Evolutionary conservation across 2,329 filamentous ascomycete genomes (phyloP).

Genomic region (Exophiala mesophila): DNA sequence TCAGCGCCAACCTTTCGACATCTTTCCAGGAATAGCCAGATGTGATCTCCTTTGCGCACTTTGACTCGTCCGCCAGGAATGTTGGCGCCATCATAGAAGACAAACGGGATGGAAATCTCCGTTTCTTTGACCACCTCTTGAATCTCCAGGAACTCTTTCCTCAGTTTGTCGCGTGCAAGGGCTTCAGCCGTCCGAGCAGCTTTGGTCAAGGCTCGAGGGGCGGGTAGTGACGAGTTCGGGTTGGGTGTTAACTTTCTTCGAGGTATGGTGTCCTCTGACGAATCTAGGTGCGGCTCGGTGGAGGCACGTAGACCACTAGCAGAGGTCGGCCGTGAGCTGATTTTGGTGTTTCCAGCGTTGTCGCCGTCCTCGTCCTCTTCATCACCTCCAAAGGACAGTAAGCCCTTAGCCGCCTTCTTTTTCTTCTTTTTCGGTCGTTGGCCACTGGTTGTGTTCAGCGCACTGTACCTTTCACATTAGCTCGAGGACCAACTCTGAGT

Average conservation of each 20-base stretch:
- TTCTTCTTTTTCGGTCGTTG: conserved; percentile 50
- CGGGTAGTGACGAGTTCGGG: conserved; percentile 37
- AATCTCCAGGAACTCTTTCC: conserved; percentile 73
- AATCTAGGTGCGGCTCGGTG: conserved; percentile 16
- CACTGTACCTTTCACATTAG: conserved; percentile 57
- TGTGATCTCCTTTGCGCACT: conserved; percentile 86
- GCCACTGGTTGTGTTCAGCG: conserved; percentile 44
- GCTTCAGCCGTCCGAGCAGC: conserved; percentile 73
- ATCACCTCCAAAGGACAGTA: conserved; percentile 61
- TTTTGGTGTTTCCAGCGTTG: conserved; percentile 32
- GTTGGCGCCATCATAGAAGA: conserved; percentile 94
- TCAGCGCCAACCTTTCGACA: conserved; percentile 87
- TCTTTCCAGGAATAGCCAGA: conserved; percentile 90
- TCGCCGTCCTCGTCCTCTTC: conserved; percentile 55
- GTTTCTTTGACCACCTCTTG: conserved; percentile 85
- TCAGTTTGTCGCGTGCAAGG: conserved; percentile 65
- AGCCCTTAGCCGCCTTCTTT: conserved; percentile 58
- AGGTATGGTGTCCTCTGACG: conserved; percentile 28
- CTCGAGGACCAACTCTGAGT: conserved; percentile 23
- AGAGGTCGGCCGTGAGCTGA: background rate
- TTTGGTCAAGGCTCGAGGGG: conserved; percentile 73
- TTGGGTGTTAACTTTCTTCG: conserved; percentile 39
- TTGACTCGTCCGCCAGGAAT: conserved; percentile 77
- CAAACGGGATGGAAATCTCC: conserved; percentile 86
- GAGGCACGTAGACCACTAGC: conserved; percentile 9